Evolutionary conservation across 345 rosid species (phyloP).

Genomic region (Moringa oleifera): DNA sequence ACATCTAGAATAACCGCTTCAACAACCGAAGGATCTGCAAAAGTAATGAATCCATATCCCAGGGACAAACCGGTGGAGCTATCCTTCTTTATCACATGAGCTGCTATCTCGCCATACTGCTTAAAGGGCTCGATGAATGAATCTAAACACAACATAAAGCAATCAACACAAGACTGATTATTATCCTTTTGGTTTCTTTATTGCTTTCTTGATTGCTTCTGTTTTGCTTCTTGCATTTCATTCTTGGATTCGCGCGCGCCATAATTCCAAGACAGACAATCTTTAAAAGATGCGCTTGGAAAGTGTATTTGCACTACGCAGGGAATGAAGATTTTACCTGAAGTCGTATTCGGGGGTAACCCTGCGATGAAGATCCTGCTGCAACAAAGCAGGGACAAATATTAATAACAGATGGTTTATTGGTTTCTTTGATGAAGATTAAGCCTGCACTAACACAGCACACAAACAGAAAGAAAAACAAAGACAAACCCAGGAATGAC

Average conservation of each 20-base stretch:
- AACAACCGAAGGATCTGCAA: constrained; percentile 61
- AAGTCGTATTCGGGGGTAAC: constrained; percentile 47
- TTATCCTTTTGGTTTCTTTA: no score
- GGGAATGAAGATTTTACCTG: constrained; percentile 22
- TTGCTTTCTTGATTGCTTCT: no score
- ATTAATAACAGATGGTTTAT: no score
- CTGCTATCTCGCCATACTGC: constrained; percentile 58
- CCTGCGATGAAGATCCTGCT: constrained; percentile 70
- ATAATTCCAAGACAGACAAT: constrained; percentile 3
- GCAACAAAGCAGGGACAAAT: neutral
- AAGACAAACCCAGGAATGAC: constrained; percentile 55
- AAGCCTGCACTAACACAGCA: neutral
- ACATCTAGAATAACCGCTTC: constrained; percentile 61
- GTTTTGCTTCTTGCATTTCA: no score
- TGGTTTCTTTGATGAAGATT: neutral
- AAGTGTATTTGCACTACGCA: neutral
- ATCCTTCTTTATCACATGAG: constrained; percentile 72
- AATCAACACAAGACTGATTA: neutral
- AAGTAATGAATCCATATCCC: constrained; percentile 69
- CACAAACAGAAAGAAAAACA: neutral
- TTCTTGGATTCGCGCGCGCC: no score
- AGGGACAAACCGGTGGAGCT: constrained; percentile 56
- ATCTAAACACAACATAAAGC: constrained; percentile 16
- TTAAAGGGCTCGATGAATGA: constrained; percentile 54
- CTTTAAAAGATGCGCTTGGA: neutral